phyloP scores from a whole-genome alignment of 345 rosid species.

The Rhizophora mangle region DNA sequence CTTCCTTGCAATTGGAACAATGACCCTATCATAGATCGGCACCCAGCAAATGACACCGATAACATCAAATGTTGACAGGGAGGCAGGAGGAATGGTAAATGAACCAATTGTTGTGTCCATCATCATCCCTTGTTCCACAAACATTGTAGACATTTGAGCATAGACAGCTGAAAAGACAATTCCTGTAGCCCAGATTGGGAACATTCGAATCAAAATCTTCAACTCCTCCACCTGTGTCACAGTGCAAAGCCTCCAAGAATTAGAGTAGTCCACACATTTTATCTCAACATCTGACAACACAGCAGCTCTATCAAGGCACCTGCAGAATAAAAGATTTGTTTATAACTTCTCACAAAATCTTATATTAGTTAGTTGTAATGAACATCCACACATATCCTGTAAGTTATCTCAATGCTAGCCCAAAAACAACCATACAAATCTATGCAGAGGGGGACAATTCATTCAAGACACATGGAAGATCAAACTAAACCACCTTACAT shows the following conservation, averaged over 20 bases:
- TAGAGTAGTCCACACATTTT: slow-evolving; percentile 49
- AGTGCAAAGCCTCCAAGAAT: slow-evolving; percentile 81
- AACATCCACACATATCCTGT: background rate
- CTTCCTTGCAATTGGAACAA: slow-evolving; percentile 72
- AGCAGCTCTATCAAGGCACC: slow-evolving; percentile 97
- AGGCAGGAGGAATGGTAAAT: slow-evolving; percentile 82
- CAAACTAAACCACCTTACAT: background rate
- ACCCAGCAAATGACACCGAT: slow-evolving; percentile 84
- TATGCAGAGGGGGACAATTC: background rate
- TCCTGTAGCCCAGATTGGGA: slow-evolving; percentile 93
- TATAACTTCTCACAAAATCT: background rate
- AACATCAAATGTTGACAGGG: slow-evolving; percentile 74
- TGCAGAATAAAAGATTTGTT: slow-evolving; percentile 22
- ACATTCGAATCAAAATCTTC: slow-evolving; percentile 86
- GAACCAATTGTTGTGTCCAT: slow-evolving; percentile 85
- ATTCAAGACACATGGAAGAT: background rate
- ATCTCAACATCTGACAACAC: slow-evolving; percentile 59
- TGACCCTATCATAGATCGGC: slow-evolving; percentile 69
- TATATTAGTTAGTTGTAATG: background rate
- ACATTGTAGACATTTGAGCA: slow-evolving; percentile 89
- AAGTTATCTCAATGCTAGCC: background rate
- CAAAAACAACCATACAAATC: background rate
- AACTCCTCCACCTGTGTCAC: slow-evolving; percentile 95
- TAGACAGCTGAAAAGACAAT: slow-evolving; percentile 78
- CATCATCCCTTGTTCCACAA: slow-evolving; percentile 88